phyloP scores from a whole-genome alignment of 1,284 basidiomycete species.

The Ganoderma lucidum region DNA sequence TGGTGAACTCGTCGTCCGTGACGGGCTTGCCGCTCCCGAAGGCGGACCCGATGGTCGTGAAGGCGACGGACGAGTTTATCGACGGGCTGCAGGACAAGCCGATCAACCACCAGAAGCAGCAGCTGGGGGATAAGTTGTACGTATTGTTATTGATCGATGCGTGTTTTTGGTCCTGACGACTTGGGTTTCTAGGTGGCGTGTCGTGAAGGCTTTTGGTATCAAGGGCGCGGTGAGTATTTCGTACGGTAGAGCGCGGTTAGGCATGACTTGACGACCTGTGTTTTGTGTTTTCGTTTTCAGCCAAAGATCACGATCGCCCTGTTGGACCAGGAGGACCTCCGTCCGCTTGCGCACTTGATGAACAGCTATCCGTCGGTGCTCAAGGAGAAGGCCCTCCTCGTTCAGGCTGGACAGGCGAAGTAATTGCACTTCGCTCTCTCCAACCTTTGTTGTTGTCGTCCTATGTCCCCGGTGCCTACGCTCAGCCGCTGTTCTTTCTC shows the following conservation, averaged over 20 bases:
- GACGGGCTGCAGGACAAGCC: slow-evolving; percentile 72
- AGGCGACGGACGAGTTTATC: slow-evolving; percentile 82
- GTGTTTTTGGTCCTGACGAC: slow-evolving; percentile 9
- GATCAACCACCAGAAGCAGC: slow-evolving; percentile 79
- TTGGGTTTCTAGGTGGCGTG: slow-evolving; percentile 63
- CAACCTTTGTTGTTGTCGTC: neutral
- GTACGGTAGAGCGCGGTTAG: neutral
- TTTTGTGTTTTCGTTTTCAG: slow-evolving; percentile 42
- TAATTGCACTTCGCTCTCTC: slow-evolving; percentile 20
- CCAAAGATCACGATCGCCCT: slow-evolving; percentile 86
- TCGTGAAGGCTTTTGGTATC: slow-evolving; percentile 81
- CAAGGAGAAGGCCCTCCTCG: slow-evolving; percentile 72
- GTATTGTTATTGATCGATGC: slow-evolving; percentile 38
- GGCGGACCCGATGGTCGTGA: slow-evolving; percentile 71
- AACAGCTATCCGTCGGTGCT: slow-evolving; percentile 85
- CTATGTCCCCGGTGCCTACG: slow-evolving; percentile 17
- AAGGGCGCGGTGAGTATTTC: slow-evolving; percentile 71
- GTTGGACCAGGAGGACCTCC: slow-evolving; percentile 85
- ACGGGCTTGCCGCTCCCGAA: slow-evolving; percentile 74
- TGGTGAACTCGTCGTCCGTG: slow-evolving; percentile 61
- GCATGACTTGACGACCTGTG: neutral
- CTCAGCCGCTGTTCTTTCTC: slow-evolving; percentile 6
- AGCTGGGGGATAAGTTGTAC: slow-evolving; percentile 81
- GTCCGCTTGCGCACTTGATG: slow-evolving; percentile 85
- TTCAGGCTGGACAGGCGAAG: slow-evolving; percentile 46